Base-by-base conservation (phyloP, 73 alveolate genomes). In the Breviolum minutum region DNA sequence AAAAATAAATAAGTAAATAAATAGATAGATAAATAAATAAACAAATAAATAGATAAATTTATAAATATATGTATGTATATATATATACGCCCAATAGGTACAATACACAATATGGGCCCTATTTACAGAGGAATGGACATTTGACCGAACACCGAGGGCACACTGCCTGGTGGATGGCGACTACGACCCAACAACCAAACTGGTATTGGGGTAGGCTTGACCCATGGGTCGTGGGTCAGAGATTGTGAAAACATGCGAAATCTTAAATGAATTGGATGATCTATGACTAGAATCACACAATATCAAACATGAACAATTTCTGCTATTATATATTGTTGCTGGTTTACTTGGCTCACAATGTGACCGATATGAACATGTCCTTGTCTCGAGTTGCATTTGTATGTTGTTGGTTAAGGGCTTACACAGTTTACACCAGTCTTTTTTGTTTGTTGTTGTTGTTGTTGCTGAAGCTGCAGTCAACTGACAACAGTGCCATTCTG, bases 141-240 rank as follows among this genome's bases (percentile, higher is more conserved):
- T 68, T 68, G 77, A 22, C 77, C 1, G 77, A 26, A 29, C 16
- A 27, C 29, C 54, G 26, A 92, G 98, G 98, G n/a, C 48, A 80
- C 48, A 60, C 29, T 92, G n/a, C 90, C 98, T 5, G 98, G 98
- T 1, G 98, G 98, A 20, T 92, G 98, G 98, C 79, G 22, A 20
- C 66, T 92, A 30, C 61, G 76, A 10, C 92, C 92, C 73, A 26
- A 74, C 90, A 19, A 92, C 32, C 68, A 84, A 32, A 30, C 94
- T 40, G 94, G 94, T 6, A 16, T 86, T 63, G 94, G 94, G 7
- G 29, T 86, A 63, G 94, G 94, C 94, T 20, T 17, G 76, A 11
- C 7, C 16, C 3, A 40, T 40, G 32, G 9, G 32, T 32, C 9
- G 83, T 10, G 83, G n/a, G n/a, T 13, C 54, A 24, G 83, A 24